Conservation (phyloP, 1,139 yeast genomes). For the Pneumocystis canis region DNA sequence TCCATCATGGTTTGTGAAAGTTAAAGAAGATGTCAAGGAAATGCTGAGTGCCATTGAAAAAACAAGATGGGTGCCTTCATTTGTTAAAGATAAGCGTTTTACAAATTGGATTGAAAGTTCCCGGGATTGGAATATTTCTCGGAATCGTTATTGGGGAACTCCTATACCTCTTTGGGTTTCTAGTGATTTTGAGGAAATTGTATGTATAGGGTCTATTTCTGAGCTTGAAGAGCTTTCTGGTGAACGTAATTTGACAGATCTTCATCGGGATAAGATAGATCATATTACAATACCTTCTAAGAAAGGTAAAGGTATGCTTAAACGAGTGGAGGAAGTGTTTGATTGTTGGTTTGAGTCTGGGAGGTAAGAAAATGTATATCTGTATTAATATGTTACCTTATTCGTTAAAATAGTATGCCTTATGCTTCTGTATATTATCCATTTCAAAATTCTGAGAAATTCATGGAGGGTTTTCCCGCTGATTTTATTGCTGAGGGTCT, state of each 20-base stretch:
- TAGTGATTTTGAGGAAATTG: constrained; percentile 82
- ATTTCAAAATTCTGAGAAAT: constrained; percentile 63
- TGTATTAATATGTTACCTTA: background rate
- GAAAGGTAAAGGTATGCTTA: constrained; percentile 72
- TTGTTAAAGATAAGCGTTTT: constrained; percentile 85
- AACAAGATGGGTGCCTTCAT: constrained; percentile 89
- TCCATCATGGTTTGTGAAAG: constrained; percentile 97
- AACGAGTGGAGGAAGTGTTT: constrained; percentile 90
- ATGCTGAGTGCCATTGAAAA: constrained; percentile 74
- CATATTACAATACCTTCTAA: constrained; percentile 86
- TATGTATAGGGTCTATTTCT: constrained; percentile 80
- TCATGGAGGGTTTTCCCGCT: constrained; percentile 74
- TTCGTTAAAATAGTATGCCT: constrained; percentile 57
- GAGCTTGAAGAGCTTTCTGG: constrained; percentile 81
- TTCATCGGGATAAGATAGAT: constrained; percentile 89
- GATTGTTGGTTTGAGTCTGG: constrained; percentile 99
- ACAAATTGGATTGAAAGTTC: constrained; percentile 97
- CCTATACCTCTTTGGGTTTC: constrained; percentile 97
- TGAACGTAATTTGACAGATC: constrained; percentile 60
- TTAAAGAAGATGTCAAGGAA: constrained; percentile 70
- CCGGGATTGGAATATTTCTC: constrained; percentile 95
- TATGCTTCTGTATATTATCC: constrained; percentile 95
- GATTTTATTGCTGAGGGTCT: constrained; percentile 96
- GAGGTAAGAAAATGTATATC: constrained; percentile 5
- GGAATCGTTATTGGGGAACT: constrained; percentile 99